phyloP scores from a whole-genome alignment of 495 filamentous ascomycete species.

The Penicillium macrosclerotiorum region DNA sequence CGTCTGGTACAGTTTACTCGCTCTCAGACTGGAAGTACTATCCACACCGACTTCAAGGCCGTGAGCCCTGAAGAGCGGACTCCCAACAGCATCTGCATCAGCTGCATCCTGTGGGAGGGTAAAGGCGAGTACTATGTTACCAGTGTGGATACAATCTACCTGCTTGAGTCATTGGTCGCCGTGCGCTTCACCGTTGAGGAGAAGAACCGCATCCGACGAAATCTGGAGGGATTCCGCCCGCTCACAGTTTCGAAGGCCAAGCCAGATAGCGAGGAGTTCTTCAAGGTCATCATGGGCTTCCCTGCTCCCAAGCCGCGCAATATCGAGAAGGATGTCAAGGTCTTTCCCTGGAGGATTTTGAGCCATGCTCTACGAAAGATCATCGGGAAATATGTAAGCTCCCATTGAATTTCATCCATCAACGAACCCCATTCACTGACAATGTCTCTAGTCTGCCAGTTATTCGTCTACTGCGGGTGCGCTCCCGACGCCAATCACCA shows the following conservation, averaged over 20 bases:
- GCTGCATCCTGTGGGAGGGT: constrained; percentile 91
- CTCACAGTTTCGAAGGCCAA: constrained; percentile 90
- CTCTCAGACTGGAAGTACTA: constrained; percentile 70
- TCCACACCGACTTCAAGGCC: constrained; percentile 69
- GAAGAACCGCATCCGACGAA: constrained; percentile 95
- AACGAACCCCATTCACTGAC: constrained; percentile 6
- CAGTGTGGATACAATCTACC: constrained; percentile 91
- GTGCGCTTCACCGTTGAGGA: constrained; percentile 88
- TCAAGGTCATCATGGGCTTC: constrained; percentile 99
- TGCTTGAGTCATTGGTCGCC: constrained; percentile 84
- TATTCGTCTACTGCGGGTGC: constrained; percentile 51
- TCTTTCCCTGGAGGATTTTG: constrained; percentile 91
- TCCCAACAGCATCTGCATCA: constrained; percentile 78
- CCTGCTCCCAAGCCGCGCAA: constrained; percentile 91
- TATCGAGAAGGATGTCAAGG: constrained; percentile 98
- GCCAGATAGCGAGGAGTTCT: constrained; percentile 88
- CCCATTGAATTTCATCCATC: not conserved
- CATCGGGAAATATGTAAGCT: constrained; percentile 94
- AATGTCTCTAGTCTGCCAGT: constrained; percentile 43
- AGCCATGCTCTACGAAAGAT: constrained; percentile 88
- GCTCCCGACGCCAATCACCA: constrained; percentile 38
- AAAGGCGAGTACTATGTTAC: constrained; percentile 88
- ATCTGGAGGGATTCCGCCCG: constrained; percentile 88
- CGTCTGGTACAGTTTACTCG: constrained; percentile 85
- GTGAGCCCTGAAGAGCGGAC: constrained; percentile 65